These are phyloP conservation scores for Quercus wislizeni DNA, from an alignment of 306 rosid genomes.

Conservation along the genomic window DNA sequence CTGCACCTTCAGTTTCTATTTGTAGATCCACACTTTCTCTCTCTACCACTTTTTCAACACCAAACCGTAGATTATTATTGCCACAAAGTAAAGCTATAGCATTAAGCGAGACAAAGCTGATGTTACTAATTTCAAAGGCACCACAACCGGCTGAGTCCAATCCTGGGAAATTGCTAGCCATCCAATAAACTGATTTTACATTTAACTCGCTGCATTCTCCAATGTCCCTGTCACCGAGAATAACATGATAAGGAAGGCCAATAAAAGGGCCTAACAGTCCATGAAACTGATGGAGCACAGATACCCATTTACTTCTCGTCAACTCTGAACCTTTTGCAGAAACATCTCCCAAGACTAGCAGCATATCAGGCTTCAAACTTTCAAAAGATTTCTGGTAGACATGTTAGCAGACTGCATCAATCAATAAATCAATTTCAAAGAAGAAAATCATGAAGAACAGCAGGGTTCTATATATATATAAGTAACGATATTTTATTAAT, in stretches of 20 bases:
- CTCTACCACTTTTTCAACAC: slow-evolving; percentile 62
- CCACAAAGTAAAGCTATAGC: slow-evolving; percentile 62
- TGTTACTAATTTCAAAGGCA: slow-evolving; percentile 56
- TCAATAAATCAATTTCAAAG: not conserved
- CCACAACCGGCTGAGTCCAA: slow-evolving; percentile 57
- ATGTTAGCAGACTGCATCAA: slow-evolving; percentile 9
- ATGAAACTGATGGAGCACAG: slow-evolving; percentile 50
- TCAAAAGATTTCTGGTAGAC: slow-evolving; percentile 58
- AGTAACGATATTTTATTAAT: too few species aligned
- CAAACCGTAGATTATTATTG: slow-evolving; percentile 46
- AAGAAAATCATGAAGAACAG: not conserved
- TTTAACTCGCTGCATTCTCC: slow-evolving; percentile 46
- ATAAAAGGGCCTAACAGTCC: slow-evolving; percentile 50
- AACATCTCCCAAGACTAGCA: slow-evolving; percentile 64
- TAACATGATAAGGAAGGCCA: slow-evolving; percentile 54
- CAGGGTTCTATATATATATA: too few species aligned
- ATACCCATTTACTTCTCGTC: slow-evolving; percentile 40
- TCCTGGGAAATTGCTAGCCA: slow-evolving; percentile 49
- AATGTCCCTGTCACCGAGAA: slow-evolving; percentile 67
- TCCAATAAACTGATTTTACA: slow-evolving; percentile 37
- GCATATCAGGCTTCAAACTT: slow-evolving; percentile 60
- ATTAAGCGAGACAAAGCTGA: slow-evolving; percentile 62
- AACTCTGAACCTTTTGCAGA: slow-evolving; percentile 60
- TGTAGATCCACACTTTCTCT: slow-evolving; percentile 51
- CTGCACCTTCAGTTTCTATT: slow-evolving; percentile 7